phyloP scores from a whole-genome alignment of 345 rosid species.

The Mangifera indica region DNA sequence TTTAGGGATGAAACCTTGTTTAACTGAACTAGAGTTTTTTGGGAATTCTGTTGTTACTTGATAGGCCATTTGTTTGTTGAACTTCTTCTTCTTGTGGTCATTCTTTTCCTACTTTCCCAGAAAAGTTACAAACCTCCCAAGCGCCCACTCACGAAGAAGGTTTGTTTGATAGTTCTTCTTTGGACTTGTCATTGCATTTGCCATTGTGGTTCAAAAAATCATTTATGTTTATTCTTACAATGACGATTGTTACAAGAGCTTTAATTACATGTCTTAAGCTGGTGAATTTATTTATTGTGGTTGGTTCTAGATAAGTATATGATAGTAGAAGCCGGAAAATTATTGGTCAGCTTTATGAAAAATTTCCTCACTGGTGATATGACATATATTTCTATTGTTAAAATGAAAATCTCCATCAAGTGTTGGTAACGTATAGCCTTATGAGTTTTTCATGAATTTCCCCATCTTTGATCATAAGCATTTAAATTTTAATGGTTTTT shows the following conservation, averaged over 20 bases:
- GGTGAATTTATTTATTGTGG: neutral
- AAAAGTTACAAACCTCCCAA: slow-evolving; percentile 96
- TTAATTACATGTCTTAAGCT: neutral
- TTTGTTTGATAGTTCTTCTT: slow-evolving; percentile 15
- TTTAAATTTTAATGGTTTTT: neutral
- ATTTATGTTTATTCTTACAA: neutral
- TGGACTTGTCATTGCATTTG: neutral
- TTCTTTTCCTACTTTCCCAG: slow-evolving; percentile 70
- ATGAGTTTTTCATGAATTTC: neutral
- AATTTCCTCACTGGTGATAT: neutral
- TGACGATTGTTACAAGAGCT: neutral
- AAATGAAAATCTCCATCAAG: neutral
- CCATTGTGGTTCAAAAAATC: neutral
- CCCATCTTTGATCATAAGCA: neutral
- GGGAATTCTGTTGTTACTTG: neutral
- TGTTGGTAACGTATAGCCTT: neutral
- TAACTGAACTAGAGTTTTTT: neutral
- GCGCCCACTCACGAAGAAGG: slow-evolving; percentile 82
- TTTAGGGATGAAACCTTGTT: slow-evolving; percentile 6
- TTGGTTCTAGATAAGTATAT: neutral
- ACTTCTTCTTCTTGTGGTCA: slow-evolving; percentile 72
- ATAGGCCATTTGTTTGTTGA: slow-evolving; percentile 82
- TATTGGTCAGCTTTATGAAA: neutral
- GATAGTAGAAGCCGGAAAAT: neutral
- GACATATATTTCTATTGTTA: neutral